These are phyloP conservation scores for Colletotrichum magnum DNA, from an alignment of 2,329 filamentous ascomycete genomes.

Conservation along the genomic window DNA sequence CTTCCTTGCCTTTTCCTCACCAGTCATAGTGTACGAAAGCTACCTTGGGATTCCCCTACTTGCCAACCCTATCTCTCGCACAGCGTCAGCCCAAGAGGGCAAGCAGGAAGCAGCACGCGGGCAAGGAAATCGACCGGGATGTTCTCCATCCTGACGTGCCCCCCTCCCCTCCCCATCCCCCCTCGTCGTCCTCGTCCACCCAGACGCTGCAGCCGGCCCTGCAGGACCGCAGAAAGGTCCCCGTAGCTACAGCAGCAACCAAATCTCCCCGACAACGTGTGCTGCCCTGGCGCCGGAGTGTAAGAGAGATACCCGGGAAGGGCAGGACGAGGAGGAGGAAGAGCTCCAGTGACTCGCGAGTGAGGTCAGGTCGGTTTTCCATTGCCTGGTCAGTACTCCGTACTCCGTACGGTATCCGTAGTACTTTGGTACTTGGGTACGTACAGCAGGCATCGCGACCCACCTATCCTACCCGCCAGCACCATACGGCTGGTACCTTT, in stretches of 20 bases:
- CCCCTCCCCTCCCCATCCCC: neutral
- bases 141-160: slow-evolving; percentile 15
- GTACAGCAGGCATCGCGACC: too few species aligned
- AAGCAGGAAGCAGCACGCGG: slow-evolving; percentile 27
- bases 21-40: too few species aligned
- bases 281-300: neutral
- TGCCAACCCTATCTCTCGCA: neutral
- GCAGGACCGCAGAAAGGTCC: slow-evolving; percentile 20
- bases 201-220: slow-evolving; percentile 30
- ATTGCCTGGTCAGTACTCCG: too few species aligned
- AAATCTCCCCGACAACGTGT: slow-evolving; percentile 54
- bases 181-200: slow-evolving; percentile 32
- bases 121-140: neutral
- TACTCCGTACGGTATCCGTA: too few species aligned
- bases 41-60: neutral
- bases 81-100: slow-evolving; percentile 24
- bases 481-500: neutral
- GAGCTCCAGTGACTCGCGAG: neutral
- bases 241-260: slow-evolving; percentile 39
- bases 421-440: too few species aligned
- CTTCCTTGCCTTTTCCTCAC: slow-evolving; percentile 4
- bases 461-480: too few species aligned
- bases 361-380: neutral
- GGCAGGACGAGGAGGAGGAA: neutral
- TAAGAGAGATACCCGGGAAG: neutral